phyloP scores from a whole-genome alignment of 495 filamentous ascomycete genomes.

The Neurospora tetraspora region DNA sequence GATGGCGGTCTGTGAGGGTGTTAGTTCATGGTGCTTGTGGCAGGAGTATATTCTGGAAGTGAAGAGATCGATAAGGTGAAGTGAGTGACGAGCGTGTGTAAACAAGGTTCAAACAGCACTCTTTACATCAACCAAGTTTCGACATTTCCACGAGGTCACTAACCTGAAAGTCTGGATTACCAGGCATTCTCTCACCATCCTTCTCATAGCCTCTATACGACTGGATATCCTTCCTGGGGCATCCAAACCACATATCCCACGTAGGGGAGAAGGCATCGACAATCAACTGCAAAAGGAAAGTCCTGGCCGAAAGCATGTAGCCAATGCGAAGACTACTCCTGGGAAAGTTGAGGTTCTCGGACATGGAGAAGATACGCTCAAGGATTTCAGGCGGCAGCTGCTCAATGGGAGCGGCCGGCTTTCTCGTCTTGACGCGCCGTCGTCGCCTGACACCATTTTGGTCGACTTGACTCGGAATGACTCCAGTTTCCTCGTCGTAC shows the following conservation, averaged over 20 bases:
- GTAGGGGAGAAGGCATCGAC: slow-evolving; percentile 26
- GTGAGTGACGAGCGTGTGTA: neutral
- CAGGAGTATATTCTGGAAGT: too few species aligned
- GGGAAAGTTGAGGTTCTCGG: slow-evolving; percentile 29
- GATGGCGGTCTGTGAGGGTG: slow-evolving; percentile 16
- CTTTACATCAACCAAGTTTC: too few species aligned
- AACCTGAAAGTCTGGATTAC: slow-evolving; percentile 28
- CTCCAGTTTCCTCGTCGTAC: neutral
- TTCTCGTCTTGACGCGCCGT: slow-evolving; percentile 6
- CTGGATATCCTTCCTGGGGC: neutral
- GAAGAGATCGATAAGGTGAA: neutral
- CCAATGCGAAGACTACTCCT: slow-evolving; percentile 27
- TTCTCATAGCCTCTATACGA: slow-evolving; percentile 1
- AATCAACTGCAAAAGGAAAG: slow-evolving; percentile 19
- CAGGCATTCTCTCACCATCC: slow-evolving; percentile 9
- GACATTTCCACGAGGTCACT: neutral
- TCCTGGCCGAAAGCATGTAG: slow-evolving; percentile 18
- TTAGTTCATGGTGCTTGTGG: neutral
- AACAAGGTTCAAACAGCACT: too few species aligned
- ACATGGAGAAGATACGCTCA: slow-evolving; percentile 30
- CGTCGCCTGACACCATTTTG: neutral
- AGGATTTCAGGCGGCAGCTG: slow-evolving; percentile 31
- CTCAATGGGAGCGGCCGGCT: slow-evolving; percentile 22
- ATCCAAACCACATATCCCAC: slow-evolving; percentile 27
- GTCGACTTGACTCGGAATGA: neutral